Evolutionary conservation across 805 yeast genomes (phyloP).

Genomic region (Starmerella stellata): DNA sequence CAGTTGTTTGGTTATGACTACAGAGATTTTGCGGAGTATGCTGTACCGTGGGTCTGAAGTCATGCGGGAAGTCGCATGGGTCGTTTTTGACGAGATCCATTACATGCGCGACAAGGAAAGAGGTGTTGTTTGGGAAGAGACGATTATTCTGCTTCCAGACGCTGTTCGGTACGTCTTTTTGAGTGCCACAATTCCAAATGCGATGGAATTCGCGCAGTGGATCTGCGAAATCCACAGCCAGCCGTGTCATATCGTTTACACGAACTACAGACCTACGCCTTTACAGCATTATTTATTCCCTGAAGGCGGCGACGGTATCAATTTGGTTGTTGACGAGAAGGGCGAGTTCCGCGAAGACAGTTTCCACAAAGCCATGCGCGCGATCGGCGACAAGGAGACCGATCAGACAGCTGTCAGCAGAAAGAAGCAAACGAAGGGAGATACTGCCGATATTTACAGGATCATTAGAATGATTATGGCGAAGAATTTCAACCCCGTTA

Average conservation of each 20-base stretch:
- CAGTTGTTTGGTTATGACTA: conserved; percentile 95
- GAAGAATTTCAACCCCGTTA: conserved; percentile 91
- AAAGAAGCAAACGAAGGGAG: conserved; percentile 70
- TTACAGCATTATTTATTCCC: conserved; percentile 94
- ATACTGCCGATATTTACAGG: conserved; percentile 84
- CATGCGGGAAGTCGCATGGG: conserved; percentile 98
- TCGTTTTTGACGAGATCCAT: conserved; percentile 93
- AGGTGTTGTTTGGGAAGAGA: conserved; percentile 99
- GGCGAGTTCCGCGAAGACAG: conserved; percentile 92
- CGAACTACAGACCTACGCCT: conserved; percentile 98
- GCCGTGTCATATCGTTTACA: conserved; percentile 96
- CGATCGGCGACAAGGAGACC: conserved; percentile 48
- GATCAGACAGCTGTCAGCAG: conserved; percentile 54
- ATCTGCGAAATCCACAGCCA: conserved; percentile 84
- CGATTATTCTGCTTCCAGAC: conserved; percentile 86
- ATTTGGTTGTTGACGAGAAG: conserved; percentile 92
- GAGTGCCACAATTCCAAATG: conserved; percentile 94
- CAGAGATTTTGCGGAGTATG: conserved; percentile 94
- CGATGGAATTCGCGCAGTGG: conserved; percentile 98
- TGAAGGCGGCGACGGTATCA: conserved; percentile 96
- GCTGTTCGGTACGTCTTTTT: conserved; percentile 85
- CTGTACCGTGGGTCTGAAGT: conserved; percentile 92
- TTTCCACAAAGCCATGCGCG: conserved; percentile 95
- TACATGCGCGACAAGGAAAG: conserved; percentile 95
- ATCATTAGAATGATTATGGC: conserved; percentile 96